A percentile compares a stretch with the other conserved stretches of the same genome.
These are phyloP conservation scores for Asterophora lycoperdoides DNA, from an alignment of 768 basidiomycete genomes.

Conservation along the genomic window DNA sequence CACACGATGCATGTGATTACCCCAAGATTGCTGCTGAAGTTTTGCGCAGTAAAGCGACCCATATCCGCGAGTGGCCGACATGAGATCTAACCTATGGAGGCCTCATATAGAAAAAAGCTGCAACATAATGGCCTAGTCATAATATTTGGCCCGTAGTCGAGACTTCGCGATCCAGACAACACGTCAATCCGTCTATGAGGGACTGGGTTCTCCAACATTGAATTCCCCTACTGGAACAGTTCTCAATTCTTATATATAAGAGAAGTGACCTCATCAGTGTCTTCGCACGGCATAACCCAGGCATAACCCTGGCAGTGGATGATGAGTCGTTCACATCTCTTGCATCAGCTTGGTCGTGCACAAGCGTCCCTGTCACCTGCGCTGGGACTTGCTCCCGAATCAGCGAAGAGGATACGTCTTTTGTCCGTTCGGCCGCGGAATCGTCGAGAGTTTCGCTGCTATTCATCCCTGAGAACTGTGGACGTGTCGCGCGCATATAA, in stretches of 20 bases:
- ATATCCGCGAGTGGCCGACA: constrained; percentile 37
- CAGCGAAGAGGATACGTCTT: constrained; percentile 13
- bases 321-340: constrained; percentile 19
- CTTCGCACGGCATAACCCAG: constrained; percentile 9
- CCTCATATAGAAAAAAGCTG: background rate
- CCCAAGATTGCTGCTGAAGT: constrained; percentile 47
- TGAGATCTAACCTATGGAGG: no score
- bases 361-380: constrained; percentile 7
- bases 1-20: constrained; percentile 47
- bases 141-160: background rate
- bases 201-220: background rate
- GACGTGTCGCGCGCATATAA: constrained; percentile 10
- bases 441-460: background rate
- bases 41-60: constrained; percentile 39
- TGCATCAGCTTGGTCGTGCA: constrained; percentile 16
- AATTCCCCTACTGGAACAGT: background rate
- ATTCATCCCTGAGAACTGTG: constrained; percentile 9
- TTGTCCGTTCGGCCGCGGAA: constrained; percentile 13
- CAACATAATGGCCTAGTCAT: background rate
- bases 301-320: no score
- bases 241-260: constrained; percentile 13
- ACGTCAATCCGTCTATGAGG: no score
- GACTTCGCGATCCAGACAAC: constrained; percentile 9
- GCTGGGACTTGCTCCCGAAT: background rate
- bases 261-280: constrained; percentile 5